Conservation (phyloP, 768 basidiomycete genomes). For the Boletus subcaerulescens region DNA sequence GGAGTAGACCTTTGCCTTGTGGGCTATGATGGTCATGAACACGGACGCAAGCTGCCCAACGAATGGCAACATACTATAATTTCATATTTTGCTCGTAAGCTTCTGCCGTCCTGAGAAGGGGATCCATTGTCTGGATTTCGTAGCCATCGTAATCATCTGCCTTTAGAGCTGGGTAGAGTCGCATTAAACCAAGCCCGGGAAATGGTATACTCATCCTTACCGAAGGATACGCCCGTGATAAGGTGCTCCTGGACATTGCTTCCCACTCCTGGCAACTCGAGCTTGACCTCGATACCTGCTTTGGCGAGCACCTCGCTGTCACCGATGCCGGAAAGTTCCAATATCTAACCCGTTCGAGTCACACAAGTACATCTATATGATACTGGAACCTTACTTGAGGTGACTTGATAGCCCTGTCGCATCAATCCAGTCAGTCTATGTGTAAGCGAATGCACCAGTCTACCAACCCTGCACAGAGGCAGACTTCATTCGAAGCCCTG, state of each 20-base stretch:
- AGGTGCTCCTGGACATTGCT: slow-evolving; percentile 3
- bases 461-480: background rate
- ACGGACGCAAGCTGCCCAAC: background rate
- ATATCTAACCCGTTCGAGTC: background rate
- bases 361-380: background rate
- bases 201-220: background rate
- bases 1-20: slow-evolving; percentile 1
- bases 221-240: background rate
- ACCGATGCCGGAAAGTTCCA: slow-evolving; percentile 2
- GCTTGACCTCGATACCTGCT: background rate
- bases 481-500: background rate
- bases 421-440: background rate
- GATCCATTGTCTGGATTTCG: background rate
- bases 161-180: background rate
- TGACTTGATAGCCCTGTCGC: background rate
- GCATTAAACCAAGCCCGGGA: background rate
- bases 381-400: background rate
- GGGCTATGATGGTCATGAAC: background rate
- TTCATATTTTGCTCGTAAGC: background rate
- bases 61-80: background rate
- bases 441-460: background rate
- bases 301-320: background rate
- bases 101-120: background rate
- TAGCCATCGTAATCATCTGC: background rate
- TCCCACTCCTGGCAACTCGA: background rate